Evolutionary conservation across 73 alveolate species (phyloP).

Genomic region (Uronychia binucleata): DNA sequence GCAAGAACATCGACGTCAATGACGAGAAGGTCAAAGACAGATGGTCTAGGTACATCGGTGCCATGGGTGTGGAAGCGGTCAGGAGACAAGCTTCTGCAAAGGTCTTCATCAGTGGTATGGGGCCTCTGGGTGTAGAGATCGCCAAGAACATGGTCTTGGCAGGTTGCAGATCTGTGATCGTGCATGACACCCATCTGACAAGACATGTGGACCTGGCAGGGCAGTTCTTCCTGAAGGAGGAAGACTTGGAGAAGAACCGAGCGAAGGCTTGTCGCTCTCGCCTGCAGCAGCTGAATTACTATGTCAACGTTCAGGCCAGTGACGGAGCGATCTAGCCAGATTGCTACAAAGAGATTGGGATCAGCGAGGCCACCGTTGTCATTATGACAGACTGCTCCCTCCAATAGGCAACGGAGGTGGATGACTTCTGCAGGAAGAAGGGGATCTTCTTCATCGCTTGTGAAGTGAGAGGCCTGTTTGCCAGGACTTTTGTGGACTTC

Average conservation of each 20-base stretch:
- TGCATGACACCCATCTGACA: slow-evolving; percentile 72
- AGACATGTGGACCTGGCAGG: slow-evolving; percentile 71
- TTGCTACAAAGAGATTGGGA: slow-evolving; percentile 9
- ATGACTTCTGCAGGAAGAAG: slow-evolving; percentile 75
- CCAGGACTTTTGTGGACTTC: slow-evolving; percentile 85
- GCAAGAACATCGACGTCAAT: slow-evolving; percentile 64
- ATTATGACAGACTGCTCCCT: slow-evolving; percentile 67
- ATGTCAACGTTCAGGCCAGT: slow-evolving; percentile 79
- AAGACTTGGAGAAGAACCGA: slow-evolving; percentile 81
- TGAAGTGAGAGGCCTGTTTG: slow-evolving; percentile 84
- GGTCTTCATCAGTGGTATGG: slow-evolving; percentile 83
- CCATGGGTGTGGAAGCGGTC: slow-evolving; percentile 97
- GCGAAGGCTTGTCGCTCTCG: slow-evolving; percentile 74
- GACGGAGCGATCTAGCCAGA: slow-evolving; percentile 21
- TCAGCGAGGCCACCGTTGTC: slow-evolving; percentile 60
- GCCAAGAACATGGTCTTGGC: slow-evolving; percentile 94
- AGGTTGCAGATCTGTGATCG: slow-evolving; percentile 91
- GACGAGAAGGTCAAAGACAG: slow-evolving; percentile 91
- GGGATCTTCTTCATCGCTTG: slow-evolving; percentile 75
- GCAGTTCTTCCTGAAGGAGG: slow-evolving; percentile 82
- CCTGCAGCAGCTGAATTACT: slow-evolving; percentile 85
- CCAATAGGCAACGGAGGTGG: slow-evolving; percentile 51
- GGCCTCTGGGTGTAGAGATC: slow-evolving; percentile 94
- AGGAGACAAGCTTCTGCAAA: slow-evolving; percentile 85
- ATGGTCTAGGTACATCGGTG: slow-evolving; percentile 97